Conservation (phyloP, 2,329 filamentous ascomycete species). For the Talaromyces sp. region DNA sequence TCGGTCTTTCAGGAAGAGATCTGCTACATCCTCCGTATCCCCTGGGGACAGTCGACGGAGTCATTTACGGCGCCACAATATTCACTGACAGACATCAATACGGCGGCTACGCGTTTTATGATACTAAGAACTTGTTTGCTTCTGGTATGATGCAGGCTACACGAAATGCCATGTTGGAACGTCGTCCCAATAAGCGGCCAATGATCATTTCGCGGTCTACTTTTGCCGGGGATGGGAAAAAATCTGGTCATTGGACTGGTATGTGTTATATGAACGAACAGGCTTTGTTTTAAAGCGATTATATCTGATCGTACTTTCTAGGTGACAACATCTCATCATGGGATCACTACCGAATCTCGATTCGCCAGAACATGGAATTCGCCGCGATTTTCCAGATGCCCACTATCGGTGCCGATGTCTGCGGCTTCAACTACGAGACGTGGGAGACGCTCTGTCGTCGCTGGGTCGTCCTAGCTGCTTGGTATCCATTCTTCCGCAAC, state of each 20-base stretch:
- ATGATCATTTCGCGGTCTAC: constrained; percentile 71
- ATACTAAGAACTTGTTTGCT: constrained; percentile 70
- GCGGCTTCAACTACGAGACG: constrained; percentile 65
- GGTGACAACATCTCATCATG: constrained; percentile 57
- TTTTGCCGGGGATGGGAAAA: constrained; percentile 63
- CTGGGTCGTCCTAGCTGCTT: constrained; percentile 68
- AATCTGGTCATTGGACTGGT: constrained; percentile 49
- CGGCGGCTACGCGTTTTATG: constrained; percentile 62
- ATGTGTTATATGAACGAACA: background rate
- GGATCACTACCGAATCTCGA: constrained; percentile 55
- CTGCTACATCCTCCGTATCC: constrained; percentile 60
- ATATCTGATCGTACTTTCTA: constrained; percentile 25
- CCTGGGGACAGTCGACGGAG: constrained; percentile 58
- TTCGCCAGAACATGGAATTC: constrained; percentile 57
- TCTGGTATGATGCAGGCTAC: constrained; percentile 57
- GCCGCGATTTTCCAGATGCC: constrained; percentile 62
- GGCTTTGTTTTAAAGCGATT: background rate
- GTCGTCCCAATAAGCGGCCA: constrained; percentile 60
- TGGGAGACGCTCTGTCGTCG: constrained; percentile 67
- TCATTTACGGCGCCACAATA: constrained; percentile 52
- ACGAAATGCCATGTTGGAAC: constrained; percentile 59
- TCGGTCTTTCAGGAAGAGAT: constrained; percentile 59
- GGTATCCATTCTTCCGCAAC: constrained; percentile 71
- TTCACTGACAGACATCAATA: constrained; percentile 60
- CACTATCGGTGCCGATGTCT: constrained; percentile 67